phyloP scores from a whole-genome alignment of 805 yeast species.

The Debaryomyces hansenii region DNA sequence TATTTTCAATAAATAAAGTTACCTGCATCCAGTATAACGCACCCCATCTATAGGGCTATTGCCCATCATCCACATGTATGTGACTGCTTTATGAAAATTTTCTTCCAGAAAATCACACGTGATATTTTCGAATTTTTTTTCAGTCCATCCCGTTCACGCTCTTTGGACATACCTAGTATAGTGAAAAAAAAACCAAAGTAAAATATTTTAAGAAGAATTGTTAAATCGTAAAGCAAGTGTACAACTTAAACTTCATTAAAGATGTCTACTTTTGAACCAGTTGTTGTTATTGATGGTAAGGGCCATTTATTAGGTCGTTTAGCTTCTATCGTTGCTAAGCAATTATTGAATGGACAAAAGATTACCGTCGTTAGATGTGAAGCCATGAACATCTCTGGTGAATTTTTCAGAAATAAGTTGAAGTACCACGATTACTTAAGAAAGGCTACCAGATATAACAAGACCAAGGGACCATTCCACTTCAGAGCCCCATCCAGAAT shows the following conservation, averaged over 20 bases:
- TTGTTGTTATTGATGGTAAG: conserved; percentile 98
- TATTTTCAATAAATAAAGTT: too few species aligned
- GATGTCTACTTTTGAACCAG: conserved; percentile 92
- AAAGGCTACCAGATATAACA: conserved; percentile 98
- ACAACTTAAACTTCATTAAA: conserved; percentile 12
- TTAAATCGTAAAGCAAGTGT: neutral
- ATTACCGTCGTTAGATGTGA: conserved; percentile 97
- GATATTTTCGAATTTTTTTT: neutral
- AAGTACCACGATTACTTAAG: conserved; percentile 99
- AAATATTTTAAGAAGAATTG: conserved; percentile 1
- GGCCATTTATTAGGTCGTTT: conserved; percentile 99
- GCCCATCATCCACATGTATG: too few species aligned
- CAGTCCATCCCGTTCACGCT: too few species aligned
- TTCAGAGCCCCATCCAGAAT: conserved; percentile 99
- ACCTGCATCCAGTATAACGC: too few species aligned
- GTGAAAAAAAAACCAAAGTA: neutral
- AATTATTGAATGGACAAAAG: conserved; percentile 96
- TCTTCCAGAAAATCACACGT: neutral
- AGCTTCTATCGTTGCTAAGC: conserved; percentile 98
- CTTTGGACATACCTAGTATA: neutral
- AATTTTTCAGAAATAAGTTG: conserved; percentile 99
- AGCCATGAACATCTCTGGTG: conserved; percentile 98
- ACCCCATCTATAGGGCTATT: too few species aligned
- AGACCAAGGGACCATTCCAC: conserved; percentile 99
- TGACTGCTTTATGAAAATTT: too few species aligned